phyloP scores from a whole-genome alignment of 176 grass and related monocot species.

The Eleusine coracana region DNA sequence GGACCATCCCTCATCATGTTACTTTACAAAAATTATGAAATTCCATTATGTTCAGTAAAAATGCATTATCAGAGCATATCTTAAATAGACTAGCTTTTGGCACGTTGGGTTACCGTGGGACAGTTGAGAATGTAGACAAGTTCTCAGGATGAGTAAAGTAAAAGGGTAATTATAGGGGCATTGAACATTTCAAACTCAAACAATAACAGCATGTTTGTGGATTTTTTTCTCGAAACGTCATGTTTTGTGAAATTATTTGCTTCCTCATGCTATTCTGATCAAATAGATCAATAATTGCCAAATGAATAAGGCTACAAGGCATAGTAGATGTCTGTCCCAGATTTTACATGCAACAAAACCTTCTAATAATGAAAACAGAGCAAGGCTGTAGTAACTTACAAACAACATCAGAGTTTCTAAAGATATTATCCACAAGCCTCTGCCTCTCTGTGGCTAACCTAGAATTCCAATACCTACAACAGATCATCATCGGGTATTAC shows the following conservation, averaged over 20 bases:
- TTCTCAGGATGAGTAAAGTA: background rate
- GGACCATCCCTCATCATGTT: background rate
- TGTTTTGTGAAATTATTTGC: background rate
- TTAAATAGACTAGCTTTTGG: background rate
- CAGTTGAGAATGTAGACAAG: background rate
- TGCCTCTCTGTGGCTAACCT: constrained; percentile 81
- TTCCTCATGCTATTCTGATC: constrained; percentile 1
- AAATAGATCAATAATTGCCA: constrained; percentile 2
- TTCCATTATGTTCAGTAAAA: background rate
- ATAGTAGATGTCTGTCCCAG: background rate
- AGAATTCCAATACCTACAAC: constrained; percentile 93
- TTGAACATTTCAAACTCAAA: constrained; percentile 24
- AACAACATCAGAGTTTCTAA: constrained; percentile 75
- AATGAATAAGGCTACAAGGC: background rate
- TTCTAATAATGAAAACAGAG: background rate
- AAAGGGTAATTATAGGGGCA: background rate
- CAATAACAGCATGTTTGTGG: background rate
- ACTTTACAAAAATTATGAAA: background rate
- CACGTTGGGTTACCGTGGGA: background rate
- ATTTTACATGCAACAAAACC: constrained; percentile 15
- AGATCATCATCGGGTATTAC: constrained; percentile 24
- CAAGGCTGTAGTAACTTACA: constrained; percentile 59
- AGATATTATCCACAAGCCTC: constrained; percentile 66
- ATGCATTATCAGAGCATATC: background rate
- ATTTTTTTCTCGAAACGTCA: background rate